A percentile compares a stretch with the other conserved stretches of the same genome.
These are phyloP conservation scores for Fusarium kyushuense DNA, from an alignment of 2,329 filamentous ascomycete genomes.

Conservation along the genomic window DNA sequence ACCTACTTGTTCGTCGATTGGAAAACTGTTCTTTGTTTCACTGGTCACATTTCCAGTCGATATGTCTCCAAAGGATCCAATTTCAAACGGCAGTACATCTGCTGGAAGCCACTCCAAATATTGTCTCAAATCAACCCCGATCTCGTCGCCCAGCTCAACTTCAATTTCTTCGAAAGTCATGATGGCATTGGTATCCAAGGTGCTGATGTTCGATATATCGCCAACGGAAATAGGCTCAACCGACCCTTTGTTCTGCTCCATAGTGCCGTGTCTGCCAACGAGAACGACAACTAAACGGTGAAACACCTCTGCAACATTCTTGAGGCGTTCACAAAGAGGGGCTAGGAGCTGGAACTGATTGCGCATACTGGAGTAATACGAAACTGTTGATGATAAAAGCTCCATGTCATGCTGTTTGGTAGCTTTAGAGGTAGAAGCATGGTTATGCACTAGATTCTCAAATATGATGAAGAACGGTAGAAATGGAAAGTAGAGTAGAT, in stretches of 20 bases:
- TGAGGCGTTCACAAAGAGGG: neutral
- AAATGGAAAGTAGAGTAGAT: slow-evolving; percentile 20
- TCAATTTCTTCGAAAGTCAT: neutral
- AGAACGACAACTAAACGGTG: neutral
- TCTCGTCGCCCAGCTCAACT: neutral
- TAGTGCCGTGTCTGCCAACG: fast-evolving
- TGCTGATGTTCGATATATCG: fast-evolving
- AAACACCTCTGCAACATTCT: neutral
- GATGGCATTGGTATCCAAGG: fast-evolving
- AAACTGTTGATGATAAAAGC: neutral
- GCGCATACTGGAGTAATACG: slow-evolving; percentile 2
- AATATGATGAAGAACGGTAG: slow-evolving; percentile 27
- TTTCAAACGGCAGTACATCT: neutral
- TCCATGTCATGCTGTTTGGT: neutral
- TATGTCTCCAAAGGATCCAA: fast-evolving
- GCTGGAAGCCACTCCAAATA: slow-evolving; percentile 5
- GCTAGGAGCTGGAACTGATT: neutral
- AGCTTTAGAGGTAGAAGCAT: fast-evolving
- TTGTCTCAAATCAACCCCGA: neutral
- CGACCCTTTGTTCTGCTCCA: fast-evolving
- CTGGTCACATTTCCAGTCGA: neutral
- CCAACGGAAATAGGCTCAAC: fast-evolving
- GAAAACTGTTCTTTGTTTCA: too few species aligned
- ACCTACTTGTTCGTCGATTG: fast-evolving
- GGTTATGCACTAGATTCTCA: neutral